Evolutionary conservation across 2,329 filamentous ascomycete species (phyloP), one percentile per base, ranked within the genome.

Genomic region (Endothia cerciana): DNA sequence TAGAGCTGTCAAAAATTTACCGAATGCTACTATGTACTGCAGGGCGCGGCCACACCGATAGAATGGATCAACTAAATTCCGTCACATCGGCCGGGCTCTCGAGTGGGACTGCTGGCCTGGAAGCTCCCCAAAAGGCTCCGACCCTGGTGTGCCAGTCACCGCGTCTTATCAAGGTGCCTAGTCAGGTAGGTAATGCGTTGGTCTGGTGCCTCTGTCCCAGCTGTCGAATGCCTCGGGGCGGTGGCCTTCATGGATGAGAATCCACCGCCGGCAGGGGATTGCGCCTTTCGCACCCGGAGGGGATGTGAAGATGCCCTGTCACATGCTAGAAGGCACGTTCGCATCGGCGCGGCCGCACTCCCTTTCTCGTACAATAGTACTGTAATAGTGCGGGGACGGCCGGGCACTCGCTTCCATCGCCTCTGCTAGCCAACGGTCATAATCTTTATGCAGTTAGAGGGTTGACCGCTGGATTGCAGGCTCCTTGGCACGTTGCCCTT

Each of bases 21-120:
- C 57, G 57, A 40, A 67, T 61, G 56, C 56, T 61, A 60, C 60
- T 51, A 61, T 55, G 30, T n/a, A 38, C 41, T 19, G 33, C 30
- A 60, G 22, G 62, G 28, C 62, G 61, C 65, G 65, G 65, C 56
- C 65, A 66, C 62, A 62, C 65, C 65, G 65, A 66, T 49, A 38
- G 56, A 36, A 30, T 28, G 41, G 57, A 60, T 33, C 11, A 60
- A 60, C 11, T 19, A 45, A 28, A 11, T 28, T 38, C 25, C 15
- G 28, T 36, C 40, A 51, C 22, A 28, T 51, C 47, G 47, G 28
- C 47, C 28, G 47, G 17, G 15, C 13, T 30, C 25, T 15, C 25
- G 47, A 6, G 47, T 51, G 47, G 47, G 47, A 13, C 47, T 51
- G 13, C 45, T 49, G 45, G 22, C n/a, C 45, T 49, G 4, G 11